Base-by-base conservation (phyloP, 768 basidiomycete genomes). In the Phylloporus arenicola region DNA sequence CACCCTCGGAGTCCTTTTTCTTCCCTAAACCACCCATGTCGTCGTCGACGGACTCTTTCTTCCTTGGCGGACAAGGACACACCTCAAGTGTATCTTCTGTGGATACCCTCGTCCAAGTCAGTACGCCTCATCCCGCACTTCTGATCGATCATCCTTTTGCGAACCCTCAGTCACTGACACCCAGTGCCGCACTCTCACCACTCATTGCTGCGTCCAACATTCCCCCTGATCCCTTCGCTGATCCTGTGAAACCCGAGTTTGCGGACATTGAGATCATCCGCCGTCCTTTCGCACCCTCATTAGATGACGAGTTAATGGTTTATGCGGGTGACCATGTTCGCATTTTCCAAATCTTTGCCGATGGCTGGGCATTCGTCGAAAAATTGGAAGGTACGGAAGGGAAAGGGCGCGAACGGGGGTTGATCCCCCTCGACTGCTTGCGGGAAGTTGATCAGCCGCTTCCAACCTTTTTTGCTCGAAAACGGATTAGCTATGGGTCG, bases 371-470 rank as follows among this genome's bases (percentile, higher is more conserved):
- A 6, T 64, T 78, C 53, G 78, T 84, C 33, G 77, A 84, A 68
- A 78, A 72, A 51, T 46, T 75, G 10, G 53, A 51, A 2, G 14
- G 40, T 7, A 34, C 43, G 2, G 37, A 17, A 7, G 19, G 19
- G 14, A 45, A 24, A 11, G 25, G 29, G 51, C 52, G 37, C 25
- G 61, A 59, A 4, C 64, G 64, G 34, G 86, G 85, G 0, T 61
- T 87, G 46, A 83, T 88, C 41, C 86, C 86, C 6, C 68, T 86
- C n/a, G 82, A 85, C 56, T 87, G 84, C 62, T 71, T 87, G 62
- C 71, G 82, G 25, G 70, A 72, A 37, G 60, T 66, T 20, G 70
- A 72, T 16, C 73, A 80, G 60, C 67, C 72, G 20, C 64, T 81
- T 29, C 72, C 77, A 0, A 63, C 69, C 8, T 82, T 81, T 67